phyloP scores from a whole-genome alignment of 164 flowering plant species.

The Liquidambar formosana region DNA sequence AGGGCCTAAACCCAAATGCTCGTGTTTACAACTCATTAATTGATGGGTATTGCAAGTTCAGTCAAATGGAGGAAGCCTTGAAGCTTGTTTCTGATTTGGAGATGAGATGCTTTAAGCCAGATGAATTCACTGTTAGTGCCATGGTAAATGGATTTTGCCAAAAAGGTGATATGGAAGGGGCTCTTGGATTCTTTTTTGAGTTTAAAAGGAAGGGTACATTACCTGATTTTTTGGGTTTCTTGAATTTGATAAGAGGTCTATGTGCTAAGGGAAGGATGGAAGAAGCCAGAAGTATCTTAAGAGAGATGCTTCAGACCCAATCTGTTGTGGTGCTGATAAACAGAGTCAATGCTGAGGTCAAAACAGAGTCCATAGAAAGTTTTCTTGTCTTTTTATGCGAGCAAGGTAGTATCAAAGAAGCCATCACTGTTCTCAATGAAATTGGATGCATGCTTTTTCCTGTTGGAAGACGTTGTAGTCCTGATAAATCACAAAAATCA shows the following conservation, averaged over 20 bases:
- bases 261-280: constrained; percentile 87
- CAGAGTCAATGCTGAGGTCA: constrained; percentile 43
- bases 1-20: constrained; percentile 53
- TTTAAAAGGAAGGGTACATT: constrained; percentile 45
- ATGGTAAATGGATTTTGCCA: constrained; percentile 59
- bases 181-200: constrained; percentile 54
- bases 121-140: constrained; percentile 68
- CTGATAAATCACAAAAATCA: constrained; percentile 10
- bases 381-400: constrained; percentile 61
- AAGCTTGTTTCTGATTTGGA: constrained; percentile 49
- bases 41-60: constrained; percentile 60
- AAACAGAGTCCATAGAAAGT: constrained; percentile 50
- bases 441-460: constrained; percentile 51
- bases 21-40: constrained; percentile 72
- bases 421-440: constrained; percentile 58
- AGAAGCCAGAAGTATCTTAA: constrained; percentile 69
- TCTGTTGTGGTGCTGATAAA: constrained; percentile 54
- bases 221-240: constrained; percentile 84
- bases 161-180: constrained; percentile 78
- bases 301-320: constrained; percentile 74
- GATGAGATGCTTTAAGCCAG: constrained; percentile 43
- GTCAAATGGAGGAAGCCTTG: constrained; percentile 60
- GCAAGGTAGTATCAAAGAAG: constrained; percentile 69
- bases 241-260: constrained; percentile 70
- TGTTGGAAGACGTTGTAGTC: constrained; percentile 11